Evolutionary conservation across 1,284 basidiomycete genomes (phyloP).

Genomic region (Apiotrichum laibachii): DNA sequence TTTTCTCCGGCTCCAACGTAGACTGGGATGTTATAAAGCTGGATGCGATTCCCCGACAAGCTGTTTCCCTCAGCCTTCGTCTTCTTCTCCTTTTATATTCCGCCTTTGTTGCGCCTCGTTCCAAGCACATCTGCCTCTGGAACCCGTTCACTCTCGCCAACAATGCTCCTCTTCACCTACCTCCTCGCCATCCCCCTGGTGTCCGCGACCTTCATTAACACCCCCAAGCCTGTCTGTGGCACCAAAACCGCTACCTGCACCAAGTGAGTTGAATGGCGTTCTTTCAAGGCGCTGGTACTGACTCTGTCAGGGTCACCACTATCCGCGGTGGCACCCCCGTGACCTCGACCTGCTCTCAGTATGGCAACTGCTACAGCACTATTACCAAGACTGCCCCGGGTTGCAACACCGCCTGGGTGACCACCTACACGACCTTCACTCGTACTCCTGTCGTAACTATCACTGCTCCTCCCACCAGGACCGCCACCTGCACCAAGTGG

Average conservation of each 20-base stretch:
- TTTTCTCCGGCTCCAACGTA: no score
- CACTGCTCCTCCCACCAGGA: conserved; percentile 3
- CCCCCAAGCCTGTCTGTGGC: conserved; percentile 7
- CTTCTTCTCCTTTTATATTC: no score
- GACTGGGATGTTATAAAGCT: no score
- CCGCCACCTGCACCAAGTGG: conserved; percentile 1
- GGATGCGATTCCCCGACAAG: no score
- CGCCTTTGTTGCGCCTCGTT: no score
- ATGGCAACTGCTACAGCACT: conserved; percentile 8
- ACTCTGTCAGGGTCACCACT: neutral
- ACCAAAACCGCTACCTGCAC: conserved; percentile 3
- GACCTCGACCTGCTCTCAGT: conserved; percentile 1
- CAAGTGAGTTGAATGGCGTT: conserved; percentile 2
- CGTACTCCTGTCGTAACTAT: conserved; percentile 1
- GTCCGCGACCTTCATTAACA: neutral
- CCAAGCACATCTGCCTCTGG: neutral
- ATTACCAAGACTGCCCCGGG: neutral
- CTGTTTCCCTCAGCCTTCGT: no score
- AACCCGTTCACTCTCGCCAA: neutral
- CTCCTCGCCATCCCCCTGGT: conserved; percentile 4
- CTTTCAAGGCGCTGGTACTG: neutral
- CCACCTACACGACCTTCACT: neutral
- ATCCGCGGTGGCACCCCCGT: neutral
- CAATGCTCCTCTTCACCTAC: conserved; percentile 6
- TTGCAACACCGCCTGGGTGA: conserved; percentile 4